Base-by-base conservation (phyloP, 1,284 basidiomycete genomes). In the Cystobasidiaceae sp. region DNA sequence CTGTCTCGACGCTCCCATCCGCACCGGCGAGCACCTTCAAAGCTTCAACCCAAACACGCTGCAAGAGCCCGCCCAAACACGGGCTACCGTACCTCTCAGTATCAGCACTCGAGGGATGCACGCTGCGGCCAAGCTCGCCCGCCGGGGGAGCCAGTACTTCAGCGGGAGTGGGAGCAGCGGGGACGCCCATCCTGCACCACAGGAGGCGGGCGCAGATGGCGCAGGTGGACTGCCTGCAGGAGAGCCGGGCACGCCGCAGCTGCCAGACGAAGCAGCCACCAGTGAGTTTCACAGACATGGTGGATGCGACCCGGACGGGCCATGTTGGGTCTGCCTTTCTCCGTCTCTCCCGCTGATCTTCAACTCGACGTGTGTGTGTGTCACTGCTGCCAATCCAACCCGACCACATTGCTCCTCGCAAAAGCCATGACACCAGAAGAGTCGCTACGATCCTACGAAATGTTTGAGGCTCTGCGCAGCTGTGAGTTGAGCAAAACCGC, bases 381-480 rank as follows among this genome's bases (percentile, higher is more conserved):
- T 52, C 54, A 57, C 43, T 34, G 34, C 44, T n/a, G n/a, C n/a
- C n/a, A n/a, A n/a, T n/a, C n/a, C n/a, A n/a, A n/a, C n/a, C n/a
- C n/a, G n/a, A n/a, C n/a, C n/a, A n/a, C n/a, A n/a, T n/a, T n/a
- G n/a, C n/a, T n/a, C n/a, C 44, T 11, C 11, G 17, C 56, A 15
- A 5, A 39, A 62, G 60, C 61, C 17, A 64, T 64, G 61, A 54
- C 61, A 23, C 67, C 71, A 0, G 70, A 73, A 49, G 71, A 71
- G 23, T 68, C 66, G 13, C 52, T 72, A 17, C 52, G 57, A 39
- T 56, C 63, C 3, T 73, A 68, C 64, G 55, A 58, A 37, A 67
- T 73, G 3, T 70, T 73, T 39, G 71, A 73, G 19, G 71, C 69
- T 2, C 56, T 73, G 13, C 57, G 71, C 17, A 65, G 59, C n/a